Conservation (phyloP, 768 basidiomycete genomes). For the Rhodotorula taiwanensis region DNA sequence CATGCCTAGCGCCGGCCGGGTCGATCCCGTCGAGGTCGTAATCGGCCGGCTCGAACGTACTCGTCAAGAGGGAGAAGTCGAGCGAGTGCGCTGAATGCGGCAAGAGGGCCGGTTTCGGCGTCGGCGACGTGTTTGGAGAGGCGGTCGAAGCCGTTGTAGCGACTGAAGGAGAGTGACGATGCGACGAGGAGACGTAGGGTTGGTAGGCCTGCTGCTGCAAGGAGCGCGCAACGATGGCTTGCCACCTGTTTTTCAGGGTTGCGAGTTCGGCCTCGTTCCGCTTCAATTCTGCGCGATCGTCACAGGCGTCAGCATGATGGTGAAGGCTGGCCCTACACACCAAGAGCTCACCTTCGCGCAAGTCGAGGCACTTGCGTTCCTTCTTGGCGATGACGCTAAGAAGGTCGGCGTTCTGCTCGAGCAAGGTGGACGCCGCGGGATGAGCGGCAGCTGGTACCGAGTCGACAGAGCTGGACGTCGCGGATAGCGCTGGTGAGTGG, state of each 20-base stretch:
- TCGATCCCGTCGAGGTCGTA: background rate
- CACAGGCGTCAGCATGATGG: background rate
- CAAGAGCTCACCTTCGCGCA: slow-evolving; percentile 38
- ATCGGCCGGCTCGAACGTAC: slow-evolving; percentile 15
- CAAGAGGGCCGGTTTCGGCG: background rate
- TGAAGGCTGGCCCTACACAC: background rate
- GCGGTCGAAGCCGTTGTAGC: slow-evolving; percentile 10
- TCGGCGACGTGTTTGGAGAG: slow-evolving; percentile 17
- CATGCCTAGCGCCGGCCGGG: background rate
- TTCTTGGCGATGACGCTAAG: slow-evolving; percentile 41
- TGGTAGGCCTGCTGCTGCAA: slow-evolving; percentile 5
- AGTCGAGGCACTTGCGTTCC: slow-evolving; percentile 40
- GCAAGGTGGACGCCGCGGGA: slow-evolving; percentile 19
- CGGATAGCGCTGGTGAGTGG: background rate
- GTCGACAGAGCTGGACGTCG: background rate
- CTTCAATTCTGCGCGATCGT: slow-evolving; percentile 33
- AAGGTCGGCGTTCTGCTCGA: slow-evolving; percentile 36
- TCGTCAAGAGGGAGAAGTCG: slow-evolving; percentile 29
- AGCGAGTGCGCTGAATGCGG: slow-evolving; percentile 23
- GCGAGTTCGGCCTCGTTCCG: slow-evolving; percentile 38
- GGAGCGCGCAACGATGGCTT: slow-evolving; percentile 35
- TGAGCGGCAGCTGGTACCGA: background rate
- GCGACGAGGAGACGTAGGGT: background rate
- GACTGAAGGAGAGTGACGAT: slow-evolving; percentile 1
- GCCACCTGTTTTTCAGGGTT: slow-evolving; percentile 37